Conservation (phyloP, 192 early-diverging fungal species). For the Phycomyces blakesleeanus region DNA sequence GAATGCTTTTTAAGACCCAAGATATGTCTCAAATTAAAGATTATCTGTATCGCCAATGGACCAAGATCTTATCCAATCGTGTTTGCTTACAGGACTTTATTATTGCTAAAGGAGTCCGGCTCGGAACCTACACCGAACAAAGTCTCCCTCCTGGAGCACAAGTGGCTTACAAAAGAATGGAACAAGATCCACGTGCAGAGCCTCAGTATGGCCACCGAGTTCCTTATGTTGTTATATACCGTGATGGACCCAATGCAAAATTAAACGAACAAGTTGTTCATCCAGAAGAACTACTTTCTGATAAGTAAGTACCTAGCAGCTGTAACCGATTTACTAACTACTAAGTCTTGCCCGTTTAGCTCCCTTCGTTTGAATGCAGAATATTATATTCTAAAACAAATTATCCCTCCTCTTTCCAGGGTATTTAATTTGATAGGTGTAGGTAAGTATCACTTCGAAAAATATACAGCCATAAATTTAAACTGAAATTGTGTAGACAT, state of each 20-base stretch:
- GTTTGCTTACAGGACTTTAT: conserved; percentile 77
- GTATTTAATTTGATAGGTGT: conserved; percentile 77
- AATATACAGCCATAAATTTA: background rate
- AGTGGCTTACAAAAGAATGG: conserved; percentile 57
- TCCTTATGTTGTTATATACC: conserved; percentile 80
- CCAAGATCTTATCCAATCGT: conserved; percentile 63
- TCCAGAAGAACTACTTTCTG: conserved; percentile 59
- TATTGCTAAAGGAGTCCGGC: conserved; percentile 83
- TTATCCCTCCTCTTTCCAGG: conserved; percentile 74
- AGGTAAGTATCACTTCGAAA: conserved; percentile 19
- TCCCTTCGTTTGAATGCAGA: conserved; percentile 63
- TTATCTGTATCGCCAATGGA: conserved; percentile 69
- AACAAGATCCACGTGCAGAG: conserved; percentile 65
- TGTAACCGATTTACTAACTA: background rate
- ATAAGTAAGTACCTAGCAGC: conserved; percentile 36
- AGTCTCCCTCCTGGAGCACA: conserved; percentile 24
- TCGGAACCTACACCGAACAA: conserved; percentile 67
- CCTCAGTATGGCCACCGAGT: conserved; percentile 88
- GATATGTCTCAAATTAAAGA: conserved; percentile 79
- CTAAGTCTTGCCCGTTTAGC: conserved; percentile 1
- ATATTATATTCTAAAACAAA: conserved; percentile 86
- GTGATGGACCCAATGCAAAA: conserved; percentile 53
- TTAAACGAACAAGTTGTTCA: conserved; percentile 70
- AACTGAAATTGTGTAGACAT: conserved; percentile 43
- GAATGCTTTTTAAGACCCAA: conserved; percentile 73